Conservation (phyloP, 2,329 filamentous ascomycete species). For the Bipolaris cookei region DNA sequence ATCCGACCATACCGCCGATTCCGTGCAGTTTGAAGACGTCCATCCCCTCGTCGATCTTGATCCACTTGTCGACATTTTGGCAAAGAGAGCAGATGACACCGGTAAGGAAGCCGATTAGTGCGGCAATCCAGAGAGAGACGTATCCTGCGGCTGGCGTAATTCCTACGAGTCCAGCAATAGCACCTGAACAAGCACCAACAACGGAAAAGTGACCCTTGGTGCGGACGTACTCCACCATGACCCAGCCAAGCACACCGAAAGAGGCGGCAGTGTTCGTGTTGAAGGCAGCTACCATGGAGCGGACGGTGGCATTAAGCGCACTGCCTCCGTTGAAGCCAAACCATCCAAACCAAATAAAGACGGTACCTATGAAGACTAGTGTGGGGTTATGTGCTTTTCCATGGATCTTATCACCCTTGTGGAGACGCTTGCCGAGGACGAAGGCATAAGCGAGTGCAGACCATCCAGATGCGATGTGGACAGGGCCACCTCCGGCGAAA, state of each 20-base stretch:
- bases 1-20: conserved; percentile 63
- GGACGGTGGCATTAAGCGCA: conserved; percentile 55
- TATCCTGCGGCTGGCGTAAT: conserved; percentile 64
- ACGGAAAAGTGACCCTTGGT: conserved; percentile 61
- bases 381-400: conserved; percentile 68
- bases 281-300: conserved; percentile 62
- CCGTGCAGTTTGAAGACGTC: conserved; percentile 67
- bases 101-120: conserved; percentile 63
- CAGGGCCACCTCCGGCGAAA: conserved; percentile 68
- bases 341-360: conserved; percentile 71
- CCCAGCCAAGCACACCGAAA: conserved; percentile 62
- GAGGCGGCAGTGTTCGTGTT: conserved; percentile 65
- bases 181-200: conserved; percentile 63
- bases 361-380: conserved; percentile 68
- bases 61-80: conserved; percentile 61
- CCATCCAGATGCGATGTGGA: conserved; percentile 69
- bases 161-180: conserved; percentile 66
- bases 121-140: conserved; percentile 61
- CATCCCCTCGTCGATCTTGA: conserved; percentile 64
- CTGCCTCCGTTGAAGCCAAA: conserved; percentile 66
- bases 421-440: conserved; percentile 65
- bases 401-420: conserved; percentile 57
- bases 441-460: conserved; percentile 68
- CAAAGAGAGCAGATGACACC: conserved; percentile 58
- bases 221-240: conserved; percentile 60